phyloP scores from a whole-genome alignment of 352 stramenopile genomes.

The Pythium myriotylum region DNA sequence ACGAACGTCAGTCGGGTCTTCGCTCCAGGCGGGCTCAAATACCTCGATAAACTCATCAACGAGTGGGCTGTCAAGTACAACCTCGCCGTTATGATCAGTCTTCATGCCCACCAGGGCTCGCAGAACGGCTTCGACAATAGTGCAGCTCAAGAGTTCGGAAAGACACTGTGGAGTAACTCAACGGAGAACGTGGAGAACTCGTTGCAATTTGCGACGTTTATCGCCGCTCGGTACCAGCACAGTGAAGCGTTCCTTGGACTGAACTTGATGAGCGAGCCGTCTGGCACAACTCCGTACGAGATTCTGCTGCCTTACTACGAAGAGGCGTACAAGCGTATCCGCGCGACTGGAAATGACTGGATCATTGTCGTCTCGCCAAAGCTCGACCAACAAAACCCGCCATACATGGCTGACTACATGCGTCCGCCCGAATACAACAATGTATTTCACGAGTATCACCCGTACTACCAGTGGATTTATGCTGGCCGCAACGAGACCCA shows the following conservation, averaged over 20 bases:
- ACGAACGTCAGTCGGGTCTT: conserved; percentile 13
- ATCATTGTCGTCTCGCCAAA: too few species aligned
- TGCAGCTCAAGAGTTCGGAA: conserved; percentile 18
- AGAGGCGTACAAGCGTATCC: conserved; percentile 43
- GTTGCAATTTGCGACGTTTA: conserved; percentile 36
- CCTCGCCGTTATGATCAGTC: conserved; percentile 55
- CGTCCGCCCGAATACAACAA: too few species aligned
- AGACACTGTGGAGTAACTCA: conserved; percentile 29
- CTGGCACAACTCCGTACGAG: conserved; percentile 15
- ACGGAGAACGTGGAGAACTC: conserved; percentile 43
- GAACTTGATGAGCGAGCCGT: conserved; percentile 58
- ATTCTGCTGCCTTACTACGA: conserved; percentile 42
- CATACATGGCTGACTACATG: too few species aligned
- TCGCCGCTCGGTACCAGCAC: conserved; percentile 46
- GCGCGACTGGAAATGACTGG: conserved; percentile 41
- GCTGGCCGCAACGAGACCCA: too few species aligned
- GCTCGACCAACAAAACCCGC: too few species aligned
- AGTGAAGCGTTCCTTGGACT: conserved; percentile 53
- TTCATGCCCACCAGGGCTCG: conserved; percentile 54
- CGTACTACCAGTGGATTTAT: too few species aligned
- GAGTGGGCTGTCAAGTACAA: conserved; percentile 56
- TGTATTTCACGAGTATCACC: too few species aligned
- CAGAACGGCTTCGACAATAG: conserved; percentile 66
- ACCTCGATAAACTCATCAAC: conserved; percentile 56
- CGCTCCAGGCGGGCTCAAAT: conserved; percentile 37